Percentiles rank a stretch among this genome's conserved stretches.
Evolutionary conservation across 2,329 filamentous ascomycete genomes (phyloP).

Genomic region (Colletotrichum neosansevieriae): DNA sequence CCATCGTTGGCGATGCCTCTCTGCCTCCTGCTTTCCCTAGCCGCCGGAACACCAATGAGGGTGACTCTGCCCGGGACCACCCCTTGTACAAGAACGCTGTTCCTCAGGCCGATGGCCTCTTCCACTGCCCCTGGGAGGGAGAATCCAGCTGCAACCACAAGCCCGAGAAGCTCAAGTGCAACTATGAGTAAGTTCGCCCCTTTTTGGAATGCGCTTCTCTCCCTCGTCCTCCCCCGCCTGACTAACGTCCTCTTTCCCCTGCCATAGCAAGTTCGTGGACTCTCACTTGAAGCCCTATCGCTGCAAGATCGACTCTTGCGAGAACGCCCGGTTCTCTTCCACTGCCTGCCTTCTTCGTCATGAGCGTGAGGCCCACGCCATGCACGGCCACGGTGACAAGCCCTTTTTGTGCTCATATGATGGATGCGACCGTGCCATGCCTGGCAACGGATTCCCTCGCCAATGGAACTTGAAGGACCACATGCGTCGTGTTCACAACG

Average conservation of each 20-base stretch:
- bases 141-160: slow-evolving; percentile 83
- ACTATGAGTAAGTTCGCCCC: slow-evolving; percentile 84
- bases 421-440: slow-evolving; percentile 85
- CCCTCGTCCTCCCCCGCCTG: not conserved
- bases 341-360: slow-evolving; percentile 95
- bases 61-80: slow-evolving; percentile 73
- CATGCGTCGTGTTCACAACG: slow-evolving; percentile 93
- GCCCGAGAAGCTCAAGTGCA: slow-evolving; percentile 97
- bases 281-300: slow-evolving; percentile 97
- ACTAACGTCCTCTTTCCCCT: slow-evolving; percentile 45
- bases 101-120: slow-evolving; percentile 80
- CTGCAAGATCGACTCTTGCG: slow-evolving; percentile 87
- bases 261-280: slow-evolving; percentile 90
- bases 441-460: slow-evolving; percentile 90
- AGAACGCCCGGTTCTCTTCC: slow-evolving; percentile 91
- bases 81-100: slow-evolving; percentile 76
- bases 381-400: slow-evolving; percentile 94
- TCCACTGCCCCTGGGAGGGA: slow-evolving; percentile 91
- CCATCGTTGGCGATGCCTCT: slow-evolving; percentile 53
- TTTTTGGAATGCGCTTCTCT: not conserved
- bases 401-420: slow-evolving; percentile 90
- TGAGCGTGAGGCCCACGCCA: slow-evolving; percentile 93
- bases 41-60: slow-evolving; percentile 63
- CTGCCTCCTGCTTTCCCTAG: slow-evolving; percentile 56
- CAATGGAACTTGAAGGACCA: slow-evolving; percentile 97